Evolutionary conservation across 2,329 filamentous ascomycete genomes (phyloP).

Genomic region (Bipolaris sorokiniana): DNA sequence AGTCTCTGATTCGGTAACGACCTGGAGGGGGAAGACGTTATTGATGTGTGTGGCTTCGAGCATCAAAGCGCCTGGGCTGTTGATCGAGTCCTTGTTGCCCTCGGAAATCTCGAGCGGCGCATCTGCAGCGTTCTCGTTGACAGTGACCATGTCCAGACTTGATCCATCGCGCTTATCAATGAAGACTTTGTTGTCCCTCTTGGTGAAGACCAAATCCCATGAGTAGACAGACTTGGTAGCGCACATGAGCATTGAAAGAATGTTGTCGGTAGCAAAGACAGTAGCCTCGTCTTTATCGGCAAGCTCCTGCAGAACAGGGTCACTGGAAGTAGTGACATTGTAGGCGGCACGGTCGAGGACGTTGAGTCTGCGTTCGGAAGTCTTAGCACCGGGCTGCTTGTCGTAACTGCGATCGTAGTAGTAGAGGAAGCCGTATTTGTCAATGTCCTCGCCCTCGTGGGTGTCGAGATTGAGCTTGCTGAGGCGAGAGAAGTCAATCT

Average conservation of each 20-base stretch:
- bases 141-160: slow-evolving; percentile 93
- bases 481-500: slow-evolving; percentile 97
- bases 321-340: slow-evolving; percentile 95
- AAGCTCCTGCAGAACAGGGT: slow-evolving; percentile 95
- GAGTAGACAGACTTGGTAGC: slow-evolving; percentile 95
- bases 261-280: slow-evolving; percentile 95
- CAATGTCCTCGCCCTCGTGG: slow-evolving; percentile 92
- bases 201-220: slow-evolving; percentile 95
- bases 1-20: slow-evolving; percentile 80
- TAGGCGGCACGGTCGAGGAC: slow-evolving; percentile 93
- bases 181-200: slow-evolving; percentile 96
- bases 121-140: slow-evolving; percentile 98
- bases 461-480: slow-evolving; percentile 95
- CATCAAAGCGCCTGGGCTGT: slow-evolving; percentile 89
- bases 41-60: slow-evolving; percentile 99
- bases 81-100: slow-evolving; percentile 91
- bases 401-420: slow-evolving; percentile 97
- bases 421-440: slow-evolving; percentile 96
- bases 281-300: slow-evolving; percentile 95
- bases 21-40: slow-evolving; percentile 98
- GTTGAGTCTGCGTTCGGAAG: slow-evolving; percentile 82
- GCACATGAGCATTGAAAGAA: slow-evolving; percentile 99
- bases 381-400: slow-evolving; percentile 85
- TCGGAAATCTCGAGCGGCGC: slow-evolving; percentile 90
- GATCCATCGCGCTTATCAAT: slow-evolving; percentile 98